Evolutionary conservation across 169 alveolate species (phyloP).

Genomic region (Miamiensis avidus): DNA sequence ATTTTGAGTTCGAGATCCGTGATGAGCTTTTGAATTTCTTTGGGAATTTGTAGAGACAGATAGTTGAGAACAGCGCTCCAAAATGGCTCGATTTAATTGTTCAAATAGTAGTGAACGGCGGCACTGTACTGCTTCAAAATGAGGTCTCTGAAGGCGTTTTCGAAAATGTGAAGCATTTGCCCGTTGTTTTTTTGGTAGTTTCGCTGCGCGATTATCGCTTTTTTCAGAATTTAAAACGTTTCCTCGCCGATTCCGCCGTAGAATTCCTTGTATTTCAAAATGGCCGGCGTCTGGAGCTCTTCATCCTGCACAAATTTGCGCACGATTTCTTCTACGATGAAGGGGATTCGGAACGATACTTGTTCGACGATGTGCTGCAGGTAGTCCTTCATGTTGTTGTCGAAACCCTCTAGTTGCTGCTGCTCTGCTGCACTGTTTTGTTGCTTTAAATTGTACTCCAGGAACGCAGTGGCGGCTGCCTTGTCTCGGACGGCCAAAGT

Average conservation of each 20-base stretch:
- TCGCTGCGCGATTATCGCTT: background rate
- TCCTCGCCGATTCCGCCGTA: background rate
- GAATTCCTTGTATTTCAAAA: background rate
- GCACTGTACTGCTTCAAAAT: background rate
- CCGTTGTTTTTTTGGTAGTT: background rate
- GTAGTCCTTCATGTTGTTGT: background rate
- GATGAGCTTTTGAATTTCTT: too few species aligned
- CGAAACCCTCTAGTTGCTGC: background rate
- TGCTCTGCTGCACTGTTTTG: background rate
- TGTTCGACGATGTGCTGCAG: too few species aligned
- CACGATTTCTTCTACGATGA: background rate
- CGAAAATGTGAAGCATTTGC: background rate
- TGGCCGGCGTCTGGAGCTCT: background rate
- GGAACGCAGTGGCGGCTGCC: background rate
- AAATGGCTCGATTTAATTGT: background rate
- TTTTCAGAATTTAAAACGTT: too few species aligned
- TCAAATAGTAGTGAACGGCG: background rate
- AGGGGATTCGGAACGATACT: background rate
- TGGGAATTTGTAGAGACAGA: background rate
- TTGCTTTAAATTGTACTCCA: background rate
- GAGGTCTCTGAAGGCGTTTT: background rate
- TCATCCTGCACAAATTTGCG: background rate
- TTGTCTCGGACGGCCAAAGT: too few species aligned
- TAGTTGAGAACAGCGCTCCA: background rate
- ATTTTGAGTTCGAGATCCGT: background rate